Base-by-base conservation (phyloP, 2,329 filamentous ascomycete species). In the Pseudogymnoascus sp. region DNA sequence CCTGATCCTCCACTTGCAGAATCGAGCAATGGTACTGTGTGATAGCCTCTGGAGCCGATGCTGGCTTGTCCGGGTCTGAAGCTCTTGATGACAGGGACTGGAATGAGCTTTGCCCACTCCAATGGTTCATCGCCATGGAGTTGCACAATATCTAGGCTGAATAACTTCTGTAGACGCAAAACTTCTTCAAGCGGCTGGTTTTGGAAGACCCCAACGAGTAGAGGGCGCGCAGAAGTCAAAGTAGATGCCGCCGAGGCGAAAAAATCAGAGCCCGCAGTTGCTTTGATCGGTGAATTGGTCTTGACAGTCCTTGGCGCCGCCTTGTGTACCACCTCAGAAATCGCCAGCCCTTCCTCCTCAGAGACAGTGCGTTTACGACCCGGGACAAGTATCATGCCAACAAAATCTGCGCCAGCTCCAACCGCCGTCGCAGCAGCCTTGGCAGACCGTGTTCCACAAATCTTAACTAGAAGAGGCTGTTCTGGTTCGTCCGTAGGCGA, bases 161-260 rank as follows among this genome's bases (percentile, higher is more conserved):
- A 86, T 11, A 86, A 80, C 67, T 84, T 84, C 70, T 96, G 90
- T 73, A 93, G 86, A 66, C 87, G 83, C 60, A 98, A 80, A 6
- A 99, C 82, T 69, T 96, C 91, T 37, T 85, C 84, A 8, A 99
- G 80, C 0, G 93, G 86, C 72, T 98, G 93, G 74, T 97, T 90
- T 70, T 90, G 89, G 78, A 99, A 99, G 2, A 99, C 93, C 63
- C 95, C 95, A 4, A 96, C 95, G 0, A 99, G 82, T 2, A 95
- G 82, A 0, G 93, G 88, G 8, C 89, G 77, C 12, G 84, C 72
- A 73, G 79, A 72, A 73, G 82, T 75, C 4, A 87, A 74, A 64
- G 78, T 77, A 33, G 75, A 72, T 24, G 74, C 69, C n/a, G 81
- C 78, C 61, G 78, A 75, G n/a, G 75, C 82, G 73, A 96, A 98